These are phyloP conservation scores for Xylaria sp. DNA, from an alignment of 2,329 filamentous ascomycete species.

Conservation along the genomic window DNA sequence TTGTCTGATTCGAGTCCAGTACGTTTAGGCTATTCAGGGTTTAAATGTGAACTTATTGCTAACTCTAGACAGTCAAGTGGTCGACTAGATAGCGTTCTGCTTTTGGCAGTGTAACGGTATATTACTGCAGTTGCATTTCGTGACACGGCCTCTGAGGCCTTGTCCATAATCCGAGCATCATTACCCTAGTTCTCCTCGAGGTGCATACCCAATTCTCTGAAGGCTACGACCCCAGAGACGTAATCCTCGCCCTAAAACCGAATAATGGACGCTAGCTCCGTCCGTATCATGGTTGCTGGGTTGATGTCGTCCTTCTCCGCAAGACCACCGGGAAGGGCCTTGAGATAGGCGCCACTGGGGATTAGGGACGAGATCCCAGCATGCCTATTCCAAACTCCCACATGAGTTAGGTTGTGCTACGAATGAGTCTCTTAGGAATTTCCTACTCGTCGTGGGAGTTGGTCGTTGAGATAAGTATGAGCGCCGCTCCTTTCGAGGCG, in stretches of 20 bases:
- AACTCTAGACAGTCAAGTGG: too few relatives aligned
- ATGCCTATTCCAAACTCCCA: conserved; percentile 63
- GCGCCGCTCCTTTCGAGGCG: conserved; percentile 31
- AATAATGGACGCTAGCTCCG: conserved; percentile 52
- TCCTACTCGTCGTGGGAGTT: too few relatives aligned
- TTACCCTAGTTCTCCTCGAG: too few relatives aligned
- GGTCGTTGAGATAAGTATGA: conserved; percentile 56
- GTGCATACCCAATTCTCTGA: conserved; percentile 61
- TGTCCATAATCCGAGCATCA: too few relatives aligned
- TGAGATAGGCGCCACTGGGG: conserved; percentile 59
- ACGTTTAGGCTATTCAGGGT: too few relatives aligned
- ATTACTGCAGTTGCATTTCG: too few relatives aligned
- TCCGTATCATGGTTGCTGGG: conserved; percentile 54
- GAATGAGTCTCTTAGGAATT: too few relatives aligned
- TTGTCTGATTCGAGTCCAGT: too few relatives aligned
- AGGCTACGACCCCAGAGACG: conserved; percentile 53
- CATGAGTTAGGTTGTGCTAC: conserved; percentile 40
- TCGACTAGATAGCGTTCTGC: too few relatives aligned
- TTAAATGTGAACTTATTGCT: too few relatives aligned
- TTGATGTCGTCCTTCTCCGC: conserved; percentile 58
- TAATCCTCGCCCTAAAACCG: conserved; percentile 52
- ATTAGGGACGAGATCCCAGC: conserved; percentile 65
- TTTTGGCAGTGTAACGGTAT: too few relatives aligned
- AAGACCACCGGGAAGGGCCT: conserved; percentile 56
- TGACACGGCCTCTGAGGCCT: too few relatives aligned